These are phyloP conservation scores for Ustilago esculenta DNA, from an alignment of 1,284 basidiomycete genomes.

Conservation along the genomic window DNA sequence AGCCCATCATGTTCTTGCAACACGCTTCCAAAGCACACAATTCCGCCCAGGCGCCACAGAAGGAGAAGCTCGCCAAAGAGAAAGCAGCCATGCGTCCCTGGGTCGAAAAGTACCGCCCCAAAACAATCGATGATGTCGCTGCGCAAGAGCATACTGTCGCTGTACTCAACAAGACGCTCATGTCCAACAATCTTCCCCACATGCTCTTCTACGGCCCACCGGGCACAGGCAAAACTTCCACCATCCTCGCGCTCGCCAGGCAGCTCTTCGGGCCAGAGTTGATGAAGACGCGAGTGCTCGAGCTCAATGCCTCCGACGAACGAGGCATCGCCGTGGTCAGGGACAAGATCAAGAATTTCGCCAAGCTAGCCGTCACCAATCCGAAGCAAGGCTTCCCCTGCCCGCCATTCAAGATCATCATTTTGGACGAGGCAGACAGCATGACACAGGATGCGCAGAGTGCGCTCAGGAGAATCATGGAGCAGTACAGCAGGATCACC, in stretches of 20 bases:
- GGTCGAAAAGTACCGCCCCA: slow-evolving; percentile 99
- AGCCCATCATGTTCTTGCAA: slow-evolving; percentile 33
- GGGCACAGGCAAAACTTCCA: slow-evolving; percentile 98
- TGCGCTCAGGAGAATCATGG: slow-evolving; percentile 96
- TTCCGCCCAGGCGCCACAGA: slow-evolving; percentile 31
- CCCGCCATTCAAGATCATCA: slow-evolving; percentile 98
- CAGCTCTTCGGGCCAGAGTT: slow-evolving; percentile 98
- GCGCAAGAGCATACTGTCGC: slow-evolving; percentile 96
- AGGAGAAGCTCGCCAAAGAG: slow-evolving; percentile 43
- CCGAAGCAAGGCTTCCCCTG: slow-evolving; percentile 77
- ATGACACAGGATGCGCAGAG: slow-evolving; percentile 99
- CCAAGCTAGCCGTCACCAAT: slow-evolving; percentile 72
- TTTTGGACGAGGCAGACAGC: slow-evolving; percentile 97
- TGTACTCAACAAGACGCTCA: slow-evolving; percentile 88
- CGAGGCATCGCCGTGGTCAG: slow-evolving; percentile 95
- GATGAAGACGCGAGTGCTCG: slow-evolving; percentile 90
- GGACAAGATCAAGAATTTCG: slow-evolving; percentile 99
- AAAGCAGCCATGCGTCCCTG: slow-evolving; percentile 79
- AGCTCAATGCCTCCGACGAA: slow-evolving; percentile 99
- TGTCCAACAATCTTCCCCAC: slow-evolving; percentile 93
- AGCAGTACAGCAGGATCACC: slow-evolving; percentile 94
- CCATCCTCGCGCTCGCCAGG: slow-evolving; percentile 90
- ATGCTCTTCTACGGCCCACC: slow-evolving; percentile 99
- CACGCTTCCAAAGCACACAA: slow-evolving; percentile 40
- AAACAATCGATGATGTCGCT: slow-evolving; percentile 96